Percentiles rank a stretch among this genome's conserved stretches.
Conservation (phyloP, 768 basidiomycete species). For the Dacryopinax spathularia region DNA sequence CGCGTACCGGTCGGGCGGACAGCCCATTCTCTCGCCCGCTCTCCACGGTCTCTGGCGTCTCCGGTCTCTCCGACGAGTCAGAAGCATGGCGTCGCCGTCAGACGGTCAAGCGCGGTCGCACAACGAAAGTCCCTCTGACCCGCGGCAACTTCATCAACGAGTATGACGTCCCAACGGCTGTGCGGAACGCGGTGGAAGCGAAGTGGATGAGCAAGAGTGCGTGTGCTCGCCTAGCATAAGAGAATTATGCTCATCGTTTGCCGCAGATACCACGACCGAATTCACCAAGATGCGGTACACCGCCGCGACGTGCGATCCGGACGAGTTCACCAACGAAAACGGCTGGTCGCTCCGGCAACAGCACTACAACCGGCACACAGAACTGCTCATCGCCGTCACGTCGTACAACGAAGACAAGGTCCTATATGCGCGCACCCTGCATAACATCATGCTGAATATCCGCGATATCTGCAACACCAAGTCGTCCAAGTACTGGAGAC, state of each 20-base stretch:
- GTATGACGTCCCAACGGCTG: slow-evolving; percentile 73
- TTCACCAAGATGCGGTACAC: slow-evolving; percentile 98
- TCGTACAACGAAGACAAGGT: slow-evolving; percentile 70
- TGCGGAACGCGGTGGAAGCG: slow-evolving; percentile 65
- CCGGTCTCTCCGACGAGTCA: background rate
- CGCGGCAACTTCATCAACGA: slow-evolving; percentile 87
- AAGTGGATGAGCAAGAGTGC: slow-evolving; percentile 45
- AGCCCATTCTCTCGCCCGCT: background rate
- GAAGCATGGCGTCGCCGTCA: slow-evolving; percentile 54
- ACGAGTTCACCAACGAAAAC: slow-evolving; percentile 63
- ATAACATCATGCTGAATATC: slow-evolving; percentile 95
- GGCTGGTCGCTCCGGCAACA: slow-evolving; percentile 79
- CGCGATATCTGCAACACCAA: slow-evolving; percentile 93
- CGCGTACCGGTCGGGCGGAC: background rate
- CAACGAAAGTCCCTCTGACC: slow-evolving; percentile 87
- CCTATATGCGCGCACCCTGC: slow-evolving; percentile 46
- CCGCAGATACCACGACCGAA: slow-evolving; percentile 42
- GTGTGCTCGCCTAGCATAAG: background rate
- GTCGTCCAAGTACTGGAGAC: slow-evolving; percentile 82
- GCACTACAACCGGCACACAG: slow-evolving; percentile 78
- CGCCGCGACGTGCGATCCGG: slow-evolving; percentile 81
- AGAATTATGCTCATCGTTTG: background rate
- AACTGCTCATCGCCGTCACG: slow-evolving; percentile 86
- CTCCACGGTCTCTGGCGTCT: background rate
- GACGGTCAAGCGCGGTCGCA: slow-evolving; percentile 81